Evolutionary conservation across 2,329 filamentous ascomycete genomes (phyloP).

Genomic region (Colletotrichum chrysophilum): DNA sequence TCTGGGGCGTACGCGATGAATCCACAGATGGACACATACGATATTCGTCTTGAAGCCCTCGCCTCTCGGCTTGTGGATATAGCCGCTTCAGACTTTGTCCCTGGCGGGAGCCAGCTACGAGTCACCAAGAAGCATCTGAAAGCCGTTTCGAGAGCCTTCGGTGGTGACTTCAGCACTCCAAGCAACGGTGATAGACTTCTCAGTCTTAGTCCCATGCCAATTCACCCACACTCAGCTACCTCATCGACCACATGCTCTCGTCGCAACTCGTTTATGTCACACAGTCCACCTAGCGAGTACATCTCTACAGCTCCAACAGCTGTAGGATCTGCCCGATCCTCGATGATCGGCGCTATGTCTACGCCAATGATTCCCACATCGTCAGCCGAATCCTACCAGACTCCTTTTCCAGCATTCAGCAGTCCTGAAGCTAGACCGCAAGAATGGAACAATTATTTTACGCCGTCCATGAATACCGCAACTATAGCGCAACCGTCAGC

Average conservation of each 20-base stretch:
- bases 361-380: constrained; percentile 1
- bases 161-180: neutral
- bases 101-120: neutral
- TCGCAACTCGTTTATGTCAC: neutral
- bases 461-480: neutral
- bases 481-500: neutral
- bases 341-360: constrained; percentile 23
- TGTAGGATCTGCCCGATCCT: neutral
- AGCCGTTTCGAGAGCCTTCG: neutral
- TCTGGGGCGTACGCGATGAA: neutral
- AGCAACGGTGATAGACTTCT: neutral
- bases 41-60: neutral
- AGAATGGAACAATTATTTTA: constrained; percentile 25
- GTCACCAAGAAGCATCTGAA: neutral
- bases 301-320: constrained; percentile 21
- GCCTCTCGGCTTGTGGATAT: neutral
- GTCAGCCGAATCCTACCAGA: constrained; percentile 11
- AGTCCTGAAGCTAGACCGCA: constrained; percentile 27
- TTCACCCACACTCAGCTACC: neutral
- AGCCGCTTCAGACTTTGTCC: neutral
- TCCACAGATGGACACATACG: neutral
- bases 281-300: neutral
- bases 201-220: neutral
- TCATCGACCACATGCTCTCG: neutral
- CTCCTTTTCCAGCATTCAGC: constrained; percentile 25